phyloP scores from a whole-genome alignment of 1,284 basidiomycete genomes.

The Ustilago lituana region DNA sequence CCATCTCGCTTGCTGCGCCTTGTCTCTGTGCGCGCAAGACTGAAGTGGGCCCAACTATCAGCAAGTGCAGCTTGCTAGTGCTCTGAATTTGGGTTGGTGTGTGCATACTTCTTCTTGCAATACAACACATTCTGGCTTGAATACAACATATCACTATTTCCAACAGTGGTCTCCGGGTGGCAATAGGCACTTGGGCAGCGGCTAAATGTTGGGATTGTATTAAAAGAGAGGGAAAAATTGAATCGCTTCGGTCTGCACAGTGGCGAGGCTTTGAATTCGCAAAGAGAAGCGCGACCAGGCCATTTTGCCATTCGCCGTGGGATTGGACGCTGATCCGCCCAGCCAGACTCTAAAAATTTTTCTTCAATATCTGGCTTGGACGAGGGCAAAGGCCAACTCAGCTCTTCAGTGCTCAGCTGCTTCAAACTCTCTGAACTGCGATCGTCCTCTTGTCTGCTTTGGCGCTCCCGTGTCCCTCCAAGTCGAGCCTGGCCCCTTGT shows the following conservation, averaged over 20 bases:
- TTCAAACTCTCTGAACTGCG: not conserved
- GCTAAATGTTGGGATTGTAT: no score
- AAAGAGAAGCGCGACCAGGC: constrained; percentile 2
- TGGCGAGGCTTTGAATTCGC: not conserved
- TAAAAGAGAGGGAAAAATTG: not conserved
- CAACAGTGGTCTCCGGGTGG: not conserved
- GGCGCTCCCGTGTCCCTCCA: constrained; percentile 24
- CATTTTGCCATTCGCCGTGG: constrained; percentile 3
- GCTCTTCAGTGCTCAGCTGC: constrained; percentile 1
- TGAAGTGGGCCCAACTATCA: no score
- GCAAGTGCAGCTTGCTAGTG: constrained; percentile 5
- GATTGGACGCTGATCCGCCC: not conserved
- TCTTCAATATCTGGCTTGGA: not conserved
- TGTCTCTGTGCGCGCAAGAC: constrained; percentile 1
- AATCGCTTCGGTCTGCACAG: no score
- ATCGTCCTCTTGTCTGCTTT: constrained; percentile 12
- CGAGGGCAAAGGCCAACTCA: not conserved
- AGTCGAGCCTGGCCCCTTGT: constrained; percentile 7
- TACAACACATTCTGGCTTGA: constrained; percentile 6
- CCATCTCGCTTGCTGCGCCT: not conserved
- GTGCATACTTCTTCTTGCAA: constrained; percentile 32
- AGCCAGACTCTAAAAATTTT: constrained; percentile 7
- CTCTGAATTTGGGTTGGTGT: constrained; percentile 7
- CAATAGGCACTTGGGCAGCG: constrained; percentile 1
- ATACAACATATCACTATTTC: constrained; percentile 2